Percentiles rank a stretch among this genome's conserved stretches.
Evolutionary conservation across 495 filamentous ascomycete species (phyloP).

Genomic region (Penicillium goetzii): DNA sequence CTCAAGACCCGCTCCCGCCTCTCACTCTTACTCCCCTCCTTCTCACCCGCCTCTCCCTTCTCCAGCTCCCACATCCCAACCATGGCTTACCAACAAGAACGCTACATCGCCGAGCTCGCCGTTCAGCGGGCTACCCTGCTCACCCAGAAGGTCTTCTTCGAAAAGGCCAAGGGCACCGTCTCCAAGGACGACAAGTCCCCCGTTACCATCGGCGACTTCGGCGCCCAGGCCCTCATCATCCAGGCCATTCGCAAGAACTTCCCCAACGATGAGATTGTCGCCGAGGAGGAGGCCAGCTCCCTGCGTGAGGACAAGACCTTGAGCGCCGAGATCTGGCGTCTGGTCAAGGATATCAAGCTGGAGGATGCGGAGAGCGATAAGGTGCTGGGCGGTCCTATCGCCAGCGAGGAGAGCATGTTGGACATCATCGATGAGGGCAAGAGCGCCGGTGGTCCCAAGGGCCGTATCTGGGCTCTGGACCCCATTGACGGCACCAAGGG

Average conservation of each 20-base stretch:
- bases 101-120: slow-evolving; percentile 84
- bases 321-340: slow-evolving; percentile 76
- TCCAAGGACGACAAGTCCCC: slow-evolving; percentile 94
- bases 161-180: slow-evolving; percentile 88
- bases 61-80: slow-evolving; percentile 35
- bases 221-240: slow-evolving; percentile 95
- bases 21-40: slow-evolving; percentile 40
- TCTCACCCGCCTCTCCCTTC: slow-evolving; percentile 28
- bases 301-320: slow-evolving; percentile 70
- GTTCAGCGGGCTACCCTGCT: slow-evolving; percentile 87
- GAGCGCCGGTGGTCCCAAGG: slow-evolving; percentile 74
- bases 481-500: slow-evolving; percentile 98
- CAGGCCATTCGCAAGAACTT: slow-evolving; percentile 85
- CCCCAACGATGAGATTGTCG: slow-evolving; percentile 87
- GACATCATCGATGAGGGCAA: slow-evolving; percentile 83
- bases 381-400: slow-evolving; percentile 72
- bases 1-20: slow-evolving; percentile 51
- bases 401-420: slow-evolving; percentile 75
- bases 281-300: slow-evolving; percentile 86
- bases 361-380: slow-evolving; percentile 65
- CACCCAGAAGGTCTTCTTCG: slow-evolving; percentile 91
- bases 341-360: slow-evolving; percentile 74
- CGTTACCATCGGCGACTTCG: slow-evolving; percentile 97
- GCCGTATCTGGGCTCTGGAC: slow-evolving; percentile 94
- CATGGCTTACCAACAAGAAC: slow-evolving; percentile 76